Evolutionary conservation across 805 yeast genomes (phyloP).

Genomic region (Sugiyamaella floridensis): DNA sequence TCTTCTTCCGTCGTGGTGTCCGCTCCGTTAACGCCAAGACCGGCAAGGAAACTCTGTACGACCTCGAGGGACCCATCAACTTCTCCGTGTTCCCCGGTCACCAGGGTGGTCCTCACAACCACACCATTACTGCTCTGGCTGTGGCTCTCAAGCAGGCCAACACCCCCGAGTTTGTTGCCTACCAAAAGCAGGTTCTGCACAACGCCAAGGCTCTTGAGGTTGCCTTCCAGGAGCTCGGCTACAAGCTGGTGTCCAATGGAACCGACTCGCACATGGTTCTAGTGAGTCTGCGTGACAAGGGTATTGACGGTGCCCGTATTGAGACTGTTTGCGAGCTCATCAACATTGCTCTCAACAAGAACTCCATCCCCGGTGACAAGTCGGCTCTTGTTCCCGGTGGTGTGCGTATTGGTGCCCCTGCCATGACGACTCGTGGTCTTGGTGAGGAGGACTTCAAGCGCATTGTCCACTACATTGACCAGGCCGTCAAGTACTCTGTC

Average conservation of each 20-base stretch:
- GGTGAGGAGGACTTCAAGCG: constrained; percentile 77
- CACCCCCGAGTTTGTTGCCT: constrained; percentile 82
- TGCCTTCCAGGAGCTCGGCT: constrained; percentile 65
- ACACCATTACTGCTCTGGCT: constrained; percentile 95
- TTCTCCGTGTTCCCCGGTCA: constrained; percentile 99
- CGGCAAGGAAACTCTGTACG: constrained; percentile 86
- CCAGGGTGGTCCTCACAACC: constrained; percentile 99
- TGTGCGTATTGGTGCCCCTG: constrained; percentile 96
- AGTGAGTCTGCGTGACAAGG: constrained; percentile 79
- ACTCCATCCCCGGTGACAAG: constrained; percentile 96
- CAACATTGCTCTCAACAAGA: constrained; percentile 94
- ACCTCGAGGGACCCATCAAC: constrained; percentile 90
- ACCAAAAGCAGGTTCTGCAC: constrained; percentile 80
- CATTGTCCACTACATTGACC: constrained; percentile 75
- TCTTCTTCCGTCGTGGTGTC: constrained; percentile 94
- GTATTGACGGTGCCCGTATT: constrained; percentile 94
- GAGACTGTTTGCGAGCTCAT: constrained; percentile 91
- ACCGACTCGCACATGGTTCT: constrained; percentile 97
- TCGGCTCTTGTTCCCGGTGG: constrained; percentile 97
- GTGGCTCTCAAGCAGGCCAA: constrained; percentile 93
- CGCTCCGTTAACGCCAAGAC: constrained; percentile 80
- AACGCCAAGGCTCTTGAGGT: constrained; percentile 81
- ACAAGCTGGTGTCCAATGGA: constrained; percentile 84
- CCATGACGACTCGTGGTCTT: constrained; percentile 96
- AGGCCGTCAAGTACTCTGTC: constrained; percentile 69